Evolutionary conservation across 495 filamentous ascomycete genomes (phyloP), one percentile per base, ranked within the genome.

Genomic region (Astrothelium macrocarpum): DNA sequence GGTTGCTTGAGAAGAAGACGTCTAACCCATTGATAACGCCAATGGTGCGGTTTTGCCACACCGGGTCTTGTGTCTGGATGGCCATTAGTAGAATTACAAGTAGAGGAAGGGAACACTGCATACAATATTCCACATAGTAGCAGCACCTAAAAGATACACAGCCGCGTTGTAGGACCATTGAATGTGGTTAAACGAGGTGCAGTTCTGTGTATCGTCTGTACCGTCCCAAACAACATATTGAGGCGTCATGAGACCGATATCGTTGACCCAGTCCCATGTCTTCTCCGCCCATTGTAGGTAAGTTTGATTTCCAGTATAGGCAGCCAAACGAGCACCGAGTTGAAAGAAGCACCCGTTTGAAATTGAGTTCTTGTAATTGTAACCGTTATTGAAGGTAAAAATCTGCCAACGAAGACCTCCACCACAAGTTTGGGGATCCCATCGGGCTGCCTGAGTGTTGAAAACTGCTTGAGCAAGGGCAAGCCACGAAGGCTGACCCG

Each of bases 321-420:
- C 78, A 2, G 82, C 87, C 12, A 94, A 77, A 1, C 90, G 85
- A 0, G 89, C 80, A n/a, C 87, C 85, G n/a, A 94, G 76, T 71
- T 91, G 89, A 74, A 93, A 90, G 67, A 94, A 84, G 64, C 84
- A 84, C 4, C 87, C 89, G 72, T 90, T 90, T 42, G 87, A 86
- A 59, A 90, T 85, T 32, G 83, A 81, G 76, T 93, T 92, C 72
- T 91, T 91, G 75, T 87, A 91, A 66, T 83, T 81, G 73, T 88
- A 95, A 11, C 91, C 91, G 61, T 67, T 84, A 76, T 92, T 90
- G 74, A 89, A 91, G 10, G 82, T 78, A 74, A 84, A 90, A 64
- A 95, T 87, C 76, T 95, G 90, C 91, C 91, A 95, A 62, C 86
- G 80, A 59, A 95, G 75, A 1, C 91, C 91, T 49, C 91, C 91